A percentile compares a stretch with the other conserved stretches of the same genome.
phyloP scores from a whole-genome alignment of 805 yeast genomes.

The Candida koratica region DNA sequence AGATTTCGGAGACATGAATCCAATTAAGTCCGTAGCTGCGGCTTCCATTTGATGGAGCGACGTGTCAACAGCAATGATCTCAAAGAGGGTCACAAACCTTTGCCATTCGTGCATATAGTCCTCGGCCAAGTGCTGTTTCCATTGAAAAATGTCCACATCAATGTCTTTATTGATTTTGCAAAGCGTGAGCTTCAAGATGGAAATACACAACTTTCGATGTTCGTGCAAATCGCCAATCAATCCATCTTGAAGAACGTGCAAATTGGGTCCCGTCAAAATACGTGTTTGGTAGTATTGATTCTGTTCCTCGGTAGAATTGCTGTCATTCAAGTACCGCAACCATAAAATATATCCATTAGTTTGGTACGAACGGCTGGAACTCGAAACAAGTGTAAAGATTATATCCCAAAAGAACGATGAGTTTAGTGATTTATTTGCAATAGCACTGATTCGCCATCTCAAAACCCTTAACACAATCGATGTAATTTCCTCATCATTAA shows the following conservation, averaged over 20 bases:
- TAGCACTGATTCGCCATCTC: slow-evolving; percentile 50
- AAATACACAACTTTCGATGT: slow-evolving; percentile 61
- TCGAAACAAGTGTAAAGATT: slow-evolving; percentile 33
- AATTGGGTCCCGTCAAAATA: slow-evolving; percentile 38
- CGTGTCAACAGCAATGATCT: slow-evolving; percentile 78
- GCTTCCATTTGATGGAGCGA: slow-evolving; percentile 84
- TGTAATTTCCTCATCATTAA: slow-evolving; percentile 37
- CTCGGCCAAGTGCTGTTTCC: slow-evolving; percentile 33
- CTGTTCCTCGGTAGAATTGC: slow-evolving; percentile 10
- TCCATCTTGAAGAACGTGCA: slow-evolving; percentile 56
- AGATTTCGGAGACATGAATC: slow-evolving; percentile 47
- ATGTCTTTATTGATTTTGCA: slow-evolving; percentile 39
- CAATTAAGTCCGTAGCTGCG: slow-evolving; percentile 59
- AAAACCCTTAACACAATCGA: slow-evolving; percentile 36
- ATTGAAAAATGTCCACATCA: slow-evolving; percentile 35
- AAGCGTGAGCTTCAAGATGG: slow-evolving; percentile 61
- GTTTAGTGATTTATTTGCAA: slow-evolving; percentile 19
- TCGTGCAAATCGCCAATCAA: slow-evolving; percentile 58
- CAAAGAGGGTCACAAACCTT: slow-evolving; percentile 68
- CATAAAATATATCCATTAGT: slow-evolving; percentile 51
- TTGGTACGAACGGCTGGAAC: slow-evolving; percentile 21
- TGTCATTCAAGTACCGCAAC: slow-evolving; percentile 47
- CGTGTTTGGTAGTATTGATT: slow-evolving; percentile 24
- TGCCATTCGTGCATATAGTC: slow-evolving; percentile 57
- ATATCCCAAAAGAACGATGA: slow-evolving; percentile 42